Evolutionary conservation across 2,329 filamentous ascomycete species (phyloP), one percentile per base, ranked within the genome.

Genomic region (Orbilia quercus): DNA sequence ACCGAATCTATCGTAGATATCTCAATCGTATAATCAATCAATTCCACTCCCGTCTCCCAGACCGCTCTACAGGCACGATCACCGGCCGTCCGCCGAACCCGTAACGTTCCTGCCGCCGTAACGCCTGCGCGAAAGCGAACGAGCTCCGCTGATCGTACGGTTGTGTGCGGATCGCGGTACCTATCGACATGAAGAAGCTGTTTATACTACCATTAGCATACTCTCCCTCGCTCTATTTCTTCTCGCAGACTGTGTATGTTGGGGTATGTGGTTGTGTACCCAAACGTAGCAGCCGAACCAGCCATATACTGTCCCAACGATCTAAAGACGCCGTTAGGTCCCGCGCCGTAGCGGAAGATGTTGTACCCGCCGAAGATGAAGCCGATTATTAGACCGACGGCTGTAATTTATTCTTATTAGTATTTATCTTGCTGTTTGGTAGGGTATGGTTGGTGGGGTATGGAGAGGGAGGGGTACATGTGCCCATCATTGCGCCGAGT

Each of bases 401-500:
- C 95, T 98, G 51, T 42, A 65, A 25, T 31, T n/a, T n/a, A n/a
- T n/a, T n/a, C n/a, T n/a, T n/a, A n/a, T n/a, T n/a, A n/a, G n/a
- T n/a, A n/a, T n/a, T n/a, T n/a, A n/a, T n/a, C n/a, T n/a, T n/a
- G n/a, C n/a, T 67, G 64, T 66, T 55, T 42, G 23, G 36, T 44
- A 16, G 11, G 34, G 25, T 59, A 16, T 48, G 38, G 59, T 57
- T 42, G 44, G 11, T 50, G 18, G 22, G 47, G 31, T 40, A 25
- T 50, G 38, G 54, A 18, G 20, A 58, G 65, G 45, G 63, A 67
- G 58, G 87, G 92, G 79, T 90, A 98, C 94, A 96, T 81, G 92
- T 91, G 78, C 95, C 95, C 92, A 98, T 98, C 89, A 99, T 89
- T 75, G 91, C 92, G 78, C 95, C 95, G 92, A 98, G 97, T 85